Evolutionary conservation across 2,329 filamentous ascomycete species (phyloP).

Genomic region (Talaromyces pinophilus): DNA sequence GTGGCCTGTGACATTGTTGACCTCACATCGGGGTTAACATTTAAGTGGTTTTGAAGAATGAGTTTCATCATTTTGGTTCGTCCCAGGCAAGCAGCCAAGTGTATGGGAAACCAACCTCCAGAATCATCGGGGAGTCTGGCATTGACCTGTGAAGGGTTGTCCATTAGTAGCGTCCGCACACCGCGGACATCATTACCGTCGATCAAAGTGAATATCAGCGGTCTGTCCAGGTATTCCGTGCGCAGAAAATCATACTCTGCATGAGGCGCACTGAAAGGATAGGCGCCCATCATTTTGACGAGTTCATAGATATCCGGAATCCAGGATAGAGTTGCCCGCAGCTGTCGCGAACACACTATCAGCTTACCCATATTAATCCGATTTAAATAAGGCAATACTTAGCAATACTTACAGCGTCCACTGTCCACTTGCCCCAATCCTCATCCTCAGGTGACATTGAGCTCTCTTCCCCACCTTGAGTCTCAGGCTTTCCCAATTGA

Average conservation of each 20-base stretch:
- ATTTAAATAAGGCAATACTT: background rate
- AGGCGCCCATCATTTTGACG: background rate
- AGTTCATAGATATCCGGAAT: background rate
- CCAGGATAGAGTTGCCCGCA: background rate
- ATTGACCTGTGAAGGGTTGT: background rate
- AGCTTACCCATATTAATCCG: background rate
- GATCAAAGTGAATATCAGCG: background rate
- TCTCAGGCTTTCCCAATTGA: background rate
- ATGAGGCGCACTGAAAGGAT: background rate
- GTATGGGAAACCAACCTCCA: slow-evolving; percentile 7
- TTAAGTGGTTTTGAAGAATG: background rate
- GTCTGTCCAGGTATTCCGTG: background rate
- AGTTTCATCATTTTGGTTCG: slow-evolving; percentile 1
- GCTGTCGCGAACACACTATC: background rate
- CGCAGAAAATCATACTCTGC: slow-evolving; percentile 9
- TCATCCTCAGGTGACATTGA: background rate
- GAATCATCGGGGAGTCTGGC: slow-evolving; percentile 2
- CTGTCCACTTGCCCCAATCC: background rate
- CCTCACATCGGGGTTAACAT: background rate
- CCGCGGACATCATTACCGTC: background rate
- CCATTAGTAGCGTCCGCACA: background rate
- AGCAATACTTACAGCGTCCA: background rate
- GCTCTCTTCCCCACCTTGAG: background rate
- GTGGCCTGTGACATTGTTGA: background rate
- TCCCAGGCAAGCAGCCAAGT: slow-evolving; percentile 7